These are phyloP conservation scores for Conticribra guillardii DNA, from an alignment of 108 stramenopile species.

Conservation along the genomic window DNA sequence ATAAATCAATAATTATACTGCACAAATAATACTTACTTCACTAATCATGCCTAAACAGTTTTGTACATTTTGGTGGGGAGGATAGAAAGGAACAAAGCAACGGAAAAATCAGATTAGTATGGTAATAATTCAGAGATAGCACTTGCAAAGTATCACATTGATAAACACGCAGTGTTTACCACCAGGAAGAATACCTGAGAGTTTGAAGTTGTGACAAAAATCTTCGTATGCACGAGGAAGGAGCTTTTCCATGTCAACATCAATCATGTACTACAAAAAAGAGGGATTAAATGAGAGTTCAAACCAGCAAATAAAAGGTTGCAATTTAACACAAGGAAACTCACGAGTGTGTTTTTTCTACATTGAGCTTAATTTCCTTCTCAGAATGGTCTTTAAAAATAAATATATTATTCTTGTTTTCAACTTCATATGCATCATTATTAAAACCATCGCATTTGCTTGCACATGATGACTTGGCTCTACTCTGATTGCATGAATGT, in stretches of 20 bases:
- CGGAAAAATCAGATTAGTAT: no score
- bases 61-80: no score
- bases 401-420: conserved; percentile 22
- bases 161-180: conserved; percentile 76
- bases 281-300: not conserved
- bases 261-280: conserved; percentile 66
- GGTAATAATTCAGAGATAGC: no score
- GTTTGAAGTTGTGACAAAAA: conserved; percentile 59
- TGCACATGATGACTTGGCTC: no score
- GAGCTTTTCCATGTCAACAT: conserved; percentile 65
- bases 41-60: conserved; percentile 71
- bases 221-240: conserved; percentile 54
- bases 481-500: no score
- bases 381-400: conserved; percentile 51
- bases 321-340: no score
- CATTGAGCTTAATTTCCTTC: conserved; percentile 42
- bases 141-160: no score
- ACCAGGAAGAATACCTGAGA: conserved; percentile 74
- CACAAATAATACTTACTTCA: conserved; percentile 50
- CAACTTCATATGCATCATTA: not conserved
- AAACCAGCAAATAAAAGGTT: no score
- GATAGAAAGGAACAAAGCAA: no score
- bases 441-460: not conserved
- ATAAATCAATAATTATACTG: no score
- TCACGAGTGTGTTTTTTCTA: conserved; percentile 49